These are phyloP conservation scores for Monilinia polystroma DNA, from an alignment of 2,329 filamentous ascomycete species.

Conservation along the genomic window DNA sequence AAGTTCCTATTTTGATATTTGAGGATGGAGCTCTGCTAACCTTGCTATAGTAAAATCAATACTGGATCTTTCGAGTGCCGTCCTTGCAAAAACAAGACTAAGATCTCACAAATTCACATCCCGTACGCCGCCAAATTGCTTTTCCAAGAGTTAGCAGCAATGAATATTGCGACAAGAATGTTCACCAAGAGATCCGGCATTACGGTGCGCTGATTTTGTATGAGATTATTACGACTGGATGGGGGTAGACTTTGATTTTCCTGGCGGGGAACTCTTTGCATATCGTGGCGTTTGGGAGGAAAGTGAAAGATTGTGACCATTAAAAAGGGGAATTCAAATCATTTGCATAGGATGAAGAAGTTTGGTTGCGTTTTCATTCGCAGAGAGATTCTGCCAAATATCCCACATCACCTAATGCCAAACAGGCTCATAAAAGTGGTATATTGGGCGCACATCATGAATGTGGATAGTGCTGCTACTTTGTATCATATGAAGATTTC, in stretches of 20 bases:
- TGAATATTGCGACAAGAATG: conserved; percentile 98
- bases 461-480: conserved; percentile 16
- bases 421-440: conserved; percentile 13
- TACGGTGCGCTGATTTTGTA: conserved; percentile 57
- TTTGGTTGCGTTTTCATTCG: conserved; percentile 12
- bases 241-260: conserved; percentile 17
- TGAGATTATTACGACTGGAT: conserved; percentile 26
- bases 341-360: conserved; percentile 25
- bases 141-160: conserved; percentile 95
- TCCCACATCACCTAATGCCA: conserved; percentile 5
- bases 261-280: conserved; percentile 32
- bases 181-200: conserved; percentile 84
- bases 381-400: conserved; percentile 5
- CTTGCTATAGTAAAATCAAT: conserved; percentile 70
- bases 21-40: background rate
- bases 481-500: conserved; percentile 20
- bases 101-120: conserved; percentile 96
- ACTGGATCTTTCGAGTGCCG: conserved; percentile 96
- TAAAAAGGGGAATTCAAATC: conserved; percentile 24
- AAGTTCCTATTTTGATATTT: conserved; percentile 49
- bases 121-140: conserved; percentile 96
- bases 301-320: conserved; percentile 30
- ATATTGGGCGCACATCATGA: conserved; percentile 17
- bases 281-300: conserved; percentile 37
- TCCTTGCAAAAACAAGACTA: conserved; percentile 98